A percentile compares a stretch with the other conserved stretches of the same genome.
phyloP scores from a whole-genome alignment of 202 grass and related monocot genomes.

The Sporobolus alterniflorus region DNA sequence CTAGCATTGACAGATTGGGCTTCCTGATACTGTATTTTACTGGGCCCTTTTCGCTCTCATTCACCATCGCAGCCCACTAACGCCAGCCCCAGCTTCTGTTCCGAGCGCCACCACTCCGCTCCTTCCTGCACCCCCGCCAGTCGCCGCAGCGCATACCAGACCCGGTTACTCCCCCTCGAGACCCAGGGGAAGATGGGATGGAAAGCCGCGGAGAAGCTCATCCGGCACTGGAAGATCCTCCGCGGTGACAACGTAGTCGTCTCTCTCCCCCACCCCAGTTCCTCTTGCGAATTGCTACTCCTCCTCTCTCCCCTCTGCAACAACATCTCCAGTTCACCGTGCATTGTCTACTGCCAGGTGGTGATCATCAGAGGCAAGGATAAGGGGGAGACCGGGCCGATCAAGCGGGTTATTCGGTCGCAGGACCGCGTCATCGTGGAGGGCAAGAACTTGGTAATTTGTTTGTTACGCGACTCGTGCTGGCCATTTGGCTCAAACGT shows the following conservation, averaged over 20 bases:
- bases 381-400: constrained; percentile 80
- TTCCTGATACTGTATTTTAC: too few relatives aligned
- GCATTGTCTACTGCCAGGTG: constrained; percentile 44
- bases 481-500: background rate
- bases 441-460: constrained; percentile 93
- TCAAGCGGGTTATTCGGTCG: constrained; percentile 95
- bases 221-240: constrained; percentile 93
- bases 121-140: background rate
- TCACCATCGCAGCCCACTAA: background rate
- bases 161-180: background rate
- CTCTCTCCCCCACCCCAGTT: background rate
- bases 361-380: constrained; percentile 96
- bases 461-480: background rate
- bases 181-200: constrained; percentile 55
- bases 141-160: constrained; percentile 4
- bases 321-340: background rate
- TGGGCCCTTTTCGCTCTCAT: background rate
- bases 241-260: constrained; percentile 81
- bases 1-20: too few relatives aligned
- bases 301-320: background rate
- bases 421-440: constrained; percentile 97
- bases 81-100: background rate
- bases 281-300: background rate
- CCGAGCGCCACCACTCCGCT: background rate
- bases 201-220: constrained; percentile 92